Conservation (phyloP, 257 asterid genomes). For the Nicotiana tabacum region DNA sequence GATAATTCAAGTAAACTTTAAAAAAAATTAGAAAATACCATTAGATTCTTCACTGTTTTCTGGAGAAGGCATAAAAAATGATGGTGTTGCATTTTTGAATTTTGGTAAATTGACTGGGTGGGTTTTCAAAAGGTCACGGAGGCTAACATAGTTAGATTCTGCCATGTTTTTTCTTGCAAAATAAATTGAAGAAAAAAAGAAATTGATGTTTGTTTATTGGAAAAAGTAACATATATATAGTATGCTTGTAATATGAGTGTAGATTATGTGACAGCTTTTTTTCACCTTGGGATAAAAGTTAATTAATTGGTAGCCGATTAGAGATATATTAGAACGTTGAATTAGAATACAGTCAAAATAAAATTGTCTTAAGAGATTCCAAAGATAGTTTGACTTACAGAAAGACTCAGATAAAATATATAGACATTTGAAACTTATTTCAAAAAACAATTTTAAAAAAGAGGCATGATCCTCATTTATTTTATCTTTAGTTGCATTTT, state of each 20-base stretch:
- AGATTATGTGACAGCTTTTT: neutral
- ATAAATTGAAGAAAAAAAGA: neutral
- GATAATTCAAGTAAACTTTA: too few relatives aligned
- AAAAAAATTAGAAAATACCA: neutral
- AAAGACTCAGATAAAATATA: too few relatives aligned
- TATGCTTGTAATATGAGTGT: neutral
- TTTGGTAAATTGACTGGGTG: neutral
- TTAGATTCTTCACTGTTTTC: neutral
- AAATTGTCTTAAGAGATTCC: neutral
- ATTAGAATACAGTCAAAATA: too few relatives aligned
- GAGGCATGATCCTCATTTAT: too few relatives aligned
- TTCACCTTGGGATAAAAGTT: neutral
- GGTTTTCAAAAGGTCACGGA: conserved; percentile 7
- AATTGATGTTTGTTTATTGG: neutral
- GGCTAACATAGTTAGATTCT: conserved; percentile 13
- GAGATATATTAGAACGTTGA: neutral
- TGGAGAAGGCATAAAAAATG: neutral
- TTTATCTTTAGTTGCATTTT: too few relatives aligned
- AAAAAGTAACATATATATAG: neutral
- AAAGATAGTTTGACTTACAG: neutral
- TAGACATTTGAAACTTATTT: too few relatives aligned
- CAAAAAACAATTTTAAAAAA: too few relatives aligned
- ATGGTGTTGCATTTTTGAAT: neutral
- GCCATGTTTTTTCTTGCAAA: neutral
- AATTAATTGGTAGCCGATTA: neutral